Conservation (phyloP, 2,329 filamentous ascomycete species). For the Didymella pomorum region DNA sequence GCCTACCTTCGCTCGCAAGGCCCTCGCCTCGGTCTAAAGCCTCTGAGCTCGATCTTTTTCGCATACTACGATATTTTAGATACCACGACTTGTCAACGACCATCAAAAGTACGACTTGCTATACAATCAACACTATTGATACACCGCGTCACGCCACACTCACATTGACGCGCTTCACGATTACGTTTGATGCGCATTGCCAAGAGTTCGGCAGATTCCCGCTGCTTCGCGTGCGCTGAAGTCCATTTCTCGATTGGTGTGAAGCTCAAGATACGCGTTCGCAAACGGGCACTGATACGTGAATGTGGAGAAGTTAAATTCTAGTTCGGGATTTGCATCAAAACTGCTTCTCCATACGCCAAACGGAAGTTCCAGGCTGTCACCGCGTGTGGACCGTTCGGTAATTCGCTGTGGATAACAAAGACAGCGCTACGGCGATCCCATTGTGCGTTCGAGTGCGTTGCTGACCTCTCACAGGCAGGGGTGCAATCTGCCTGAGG, state of each 20-base stretch:
- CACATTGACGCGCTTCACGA: background rate
- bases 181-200: background rate
- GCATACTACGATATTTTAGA: conserved; percentile 38
- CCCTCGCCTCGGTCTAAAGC: conserved; percentile 48
- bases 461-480: conserved; percentile 3
- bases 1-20: conserved; percentile 90
- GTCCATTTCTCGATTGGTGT: background rate
- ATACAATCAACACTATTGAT: conserved; percentile 4
- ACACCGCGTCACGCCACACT: background rate
- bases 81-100: conserved; percentile 43
- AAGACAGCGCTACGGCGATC: background rate
- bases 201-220: background rate
- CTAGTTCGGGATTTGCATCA: background rate
- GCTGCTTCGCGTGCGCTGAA: background rate
- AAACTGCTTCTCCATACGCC: conserved; percentile 1
- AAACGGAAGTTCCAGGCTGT: conserved; percentile 6
- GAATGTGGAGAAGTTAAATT: conserved; percentile 2
- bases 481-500: conserved; percentile 2
- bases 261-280: background rate
- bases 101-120: conserved; percentile 33
- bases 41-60: conserved; percentile 17
- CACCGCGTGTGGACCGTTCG: conserved; percentile 1
- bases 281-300: background rate
- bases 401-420: background rate
- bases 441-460: background rate